A percentile compares a stretch with the other conserved stretches of the same genome.
phyloP scores from a whole-genome alignment of 495 filamentous ascomycete genomes.

The Penicillium robsamsonii region DNA sequence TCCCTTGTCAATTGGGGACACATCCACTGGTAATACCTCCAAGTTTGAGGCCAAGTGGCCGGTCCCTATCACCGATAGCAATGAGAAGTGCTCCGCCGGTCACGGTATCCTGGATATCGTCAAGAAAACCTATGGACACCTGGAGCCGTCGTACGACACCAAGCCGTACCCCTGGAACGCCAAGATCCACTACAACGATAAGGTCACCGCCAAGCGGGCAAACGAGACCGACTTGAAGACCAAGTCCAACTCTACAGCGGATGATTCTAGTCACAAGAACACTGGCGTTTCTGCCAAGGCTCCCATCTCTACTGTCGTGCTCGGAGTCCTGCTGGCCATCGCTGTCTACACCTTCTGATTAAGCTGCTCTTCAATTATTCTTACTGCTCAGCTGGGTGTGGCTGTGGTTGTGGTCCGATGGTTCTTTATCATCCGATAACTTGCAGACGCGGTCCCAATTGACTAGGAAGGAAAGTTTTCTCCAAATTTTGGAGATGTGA shows the following conservation, averaged over 20 bases:
- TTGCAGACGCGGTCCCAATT: neutral
- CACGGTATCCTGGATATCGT: conserved; percentile 42
- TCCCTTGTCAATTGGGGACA: conserved; percentile 34
- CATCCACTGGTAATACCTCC: conserved; percentile 17
- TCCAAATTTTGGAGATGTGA: neutral
- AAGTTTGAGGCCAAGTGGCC: conserved; percentile 40
- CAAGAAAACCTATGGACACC: conserved; percentile 35
- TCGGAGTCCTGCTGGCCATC: conserved; percentile 17
- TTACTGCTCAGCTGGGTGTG: neutral
- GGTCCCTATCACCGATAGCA: conserved; percentile 32
- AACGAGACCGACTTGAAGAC: neutral
- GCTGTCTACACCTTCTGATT: conserved; percentile 15
- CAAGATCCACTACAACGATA: conserved; percentile 23
- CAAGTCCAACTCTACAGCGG: neutral
- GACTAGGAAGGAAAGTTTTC: neutral
- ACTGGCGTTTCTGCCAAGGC: conserved; percentile 7
- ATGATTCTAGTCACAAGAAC: neutral
- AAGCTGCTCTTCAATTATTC: neutral
- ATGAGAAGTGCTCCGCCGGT: conserved; percentile 43
- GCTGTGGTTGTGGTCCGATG: neutral
- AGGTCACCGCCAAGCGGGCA: conserved; percentile 30
- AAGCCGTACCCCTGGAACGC: conserved; percentile 31
- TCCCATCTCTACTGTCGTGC: conserved; percentile 6
- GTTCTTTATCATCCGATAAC: neutral
- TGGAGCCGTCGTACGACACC: conserved; percentile 36